Base-by-base conservation (phyloP, 345 rosid genomes). In the Cardamine occulta region DNA sequence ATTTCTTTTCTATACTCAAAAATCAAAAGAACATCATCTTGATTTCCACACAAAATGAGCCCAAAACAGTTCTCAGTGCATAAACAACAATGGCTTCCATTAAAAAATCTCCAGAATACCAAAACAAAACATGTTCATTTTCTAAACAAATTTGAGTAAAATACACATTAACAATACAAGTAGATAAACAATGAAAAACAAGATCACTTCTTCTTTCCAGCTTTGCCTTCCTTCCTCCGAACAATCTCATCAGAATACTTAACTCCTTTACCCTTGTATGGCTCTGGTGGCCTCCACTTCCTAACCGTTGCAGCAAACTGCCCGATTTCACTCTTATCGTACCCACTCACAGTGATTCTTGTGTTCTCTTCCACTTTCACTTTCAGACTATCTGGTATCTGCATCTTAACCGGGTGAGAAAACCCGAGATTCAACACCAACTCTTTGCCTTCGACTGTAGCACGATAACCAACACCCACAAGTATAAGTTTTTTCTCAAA, bases 211-310 rank as follows among this genome's bases (percentile, higher is more conserved):
- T 91, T 95, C 87, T 95, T 95, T 63, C 96, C 97, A 23, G 99
- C 97, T 84, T 95, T 95, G 2, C 99, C 97, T 79, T 90, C 99
- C 84, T 95, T 95, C 80, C 93, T 80, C 73, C 90, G 74, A 49
- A 89, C 74, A 52, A 88, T 68, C 84, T 95, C 99, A 70, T 92
- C 86, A 0, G 85, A 91, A 72, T 95, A 95, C 77, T 87, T 95
- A 64, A 90, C 93, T 56, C 99, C 99, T 82, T 95, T 95, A 56
- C 97, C 97, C 77, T 92, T 95, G 80, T 95, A 95, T 9, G 99
- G 99, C 75, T 95, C 97, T 0, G 99, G 97, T 6, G 99, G 97
- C 59, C 97, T 90, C 97, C 97, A 95, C 76, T 86, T 90, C 86
- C 97, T 82, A 58, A 91, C 62, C 2, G 91, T 79, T n/a, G 97